phyloP scores from a whole-genome alignment of 1,284 basidiomycete species.

The Cronartium quercuum region DNA sequence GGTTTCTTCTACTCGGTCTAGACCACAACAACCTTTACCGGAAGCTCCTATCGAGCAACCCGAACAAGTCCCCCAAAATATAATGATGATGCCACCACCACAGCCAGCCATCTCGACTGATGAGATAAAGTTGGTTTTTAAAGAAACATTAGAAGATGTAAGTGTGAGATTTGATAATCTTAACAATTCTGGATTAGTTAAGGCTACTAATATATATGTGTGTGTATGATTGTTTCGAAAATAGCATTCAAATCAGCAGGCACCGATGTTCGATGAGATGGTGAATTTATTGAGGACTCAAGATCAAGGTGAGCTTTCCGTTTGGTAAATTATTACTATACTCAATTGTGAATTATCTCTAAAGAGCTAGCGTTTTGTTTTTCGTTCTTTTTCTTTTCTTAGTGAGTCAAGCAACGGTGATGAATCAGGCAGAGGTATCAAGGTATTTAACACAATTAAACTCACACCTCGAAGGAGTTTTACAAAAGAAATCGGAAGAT shows the following conservation, averaged over 20 bases:
- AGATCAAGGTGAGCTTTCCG: conserved; percentile 26
- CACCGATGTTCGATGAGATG: conserved; percentile 32
- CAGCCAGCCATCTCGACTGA: conserved; percentile 9
- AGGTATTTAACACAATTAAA: conserved; percentile 35
- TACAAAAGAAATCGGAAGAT: conserved; percentile 36
- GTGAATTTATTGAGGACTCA: conserved; percentile 34
- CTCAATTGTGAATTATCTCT: background rate
- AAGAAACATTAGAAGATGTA: conserved; percentile 33
- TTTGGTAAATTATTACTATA: background rate
- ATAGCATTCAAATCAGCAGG: conserved; percentile 33
- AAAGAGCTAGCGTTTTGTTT: background rate
- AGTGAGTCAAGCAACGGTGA: conserved; percentile 35
- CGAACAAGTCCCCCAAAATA: background rate
- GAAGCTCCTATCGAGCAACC: conserved; percentile 10
- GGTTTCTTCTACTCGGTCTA: background rate
- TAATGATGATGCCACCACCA: background rate
- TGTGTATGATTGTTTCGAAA: too few species aligned
- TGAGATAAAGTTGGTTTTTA: conserved; percentile 17
- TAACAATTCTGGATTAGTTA: too few species aligned
- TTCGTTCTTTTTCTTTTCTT: background rate
- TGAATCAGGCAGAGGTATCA: conserved; percentile 37
- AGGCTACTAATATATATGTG: too few species aligned
- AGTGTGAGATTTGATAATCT: background rate
- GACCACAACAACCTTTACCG: background rate
- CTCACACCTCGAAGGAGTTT: conserved; percentile 30